Conservation (phyloP, 2,329 filamentous ascomycete species). For the Aspergillus viridinutans region DNA sequence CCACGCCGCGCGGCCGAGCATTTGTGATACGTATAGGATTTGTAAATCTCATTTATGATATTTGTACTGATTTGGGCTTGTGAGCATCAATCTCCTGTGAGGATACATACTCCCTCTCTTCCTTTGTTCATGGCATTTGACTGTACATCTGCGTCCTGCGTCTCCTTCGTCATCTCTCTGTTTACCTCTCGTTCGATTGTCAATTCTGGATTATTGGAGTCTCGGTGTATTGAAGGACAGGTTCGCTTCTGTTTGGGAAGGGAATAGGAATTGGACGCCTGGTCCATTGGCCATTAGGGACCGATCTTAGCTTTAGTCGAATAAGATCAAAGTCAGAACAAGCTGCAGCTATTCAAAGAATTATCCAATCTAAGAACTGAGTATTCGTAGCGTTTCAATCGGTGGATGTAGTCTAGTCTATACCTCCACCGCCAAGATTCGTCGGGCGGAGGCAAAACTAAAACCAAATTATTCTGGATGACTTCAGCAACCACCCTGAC, state of each 20-base stretch:
- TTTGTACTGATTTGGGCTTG: not conserved
- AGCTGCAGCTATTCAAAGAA: not conserved
- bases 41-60: constrained; percentile 13
- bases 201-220: not conserved
- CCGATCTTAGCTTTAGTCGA: not conserved
- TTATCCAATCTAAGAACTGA: not conserved
- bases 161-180: not conserved
- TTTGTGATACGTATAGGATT: constrained; percentile 16
- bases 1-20: constrained; percentile 19
- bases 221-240: not conserved
- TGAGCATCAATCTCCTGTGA: not conserved
- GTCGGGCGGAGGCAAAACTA: not conserved
- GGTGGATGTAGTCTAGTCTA: not conserved
- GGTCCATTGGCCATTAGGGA: not conserved
- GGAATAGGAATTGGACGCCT: not conserved
- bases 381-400: not conserved
- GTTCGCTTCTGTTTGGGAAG: not conserved
- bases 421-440: not conserved
- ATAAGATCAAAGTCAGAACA: not conserved
- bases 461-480: not conserved
- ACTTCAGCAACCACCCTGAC: not conserved
- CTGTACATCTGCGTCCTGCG: not conserved
- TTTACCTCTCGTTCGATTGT: not conserved
- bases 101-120: not conserved
- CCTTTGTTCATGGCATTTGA: not conserved